These are phyloP conservation scores for Amanita fuliginea DNA, from an alignment of 768 basidiomycete species.

Conservation along the genomic window DNA sequence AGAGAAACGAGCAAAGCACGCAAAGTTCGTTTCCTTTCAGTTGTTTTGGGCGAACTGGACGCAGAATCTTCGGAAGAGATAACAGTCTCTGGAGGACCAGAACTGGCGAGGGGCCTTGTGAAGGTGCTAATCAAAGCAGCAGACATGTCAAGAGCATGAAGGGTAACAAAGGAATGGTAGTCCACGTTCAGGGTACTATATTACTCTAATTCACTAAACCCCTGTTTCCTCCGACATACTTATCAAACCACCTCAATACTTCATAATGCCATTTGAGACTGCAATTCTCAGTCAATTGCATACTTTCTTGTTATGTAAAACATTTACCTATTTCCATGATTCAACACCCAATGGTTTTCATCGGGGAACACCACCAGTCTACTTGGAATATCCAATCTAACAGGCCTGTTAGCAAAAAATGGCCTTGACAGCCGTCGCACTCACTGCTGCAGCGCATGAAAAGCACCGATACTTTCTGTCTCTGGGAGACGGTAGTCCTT, in stretches of 20 bases:
- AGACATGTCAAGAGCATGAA: slow-evolving; percentile 1
- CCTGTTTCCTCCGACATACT: slow-evolving; percentile 37
- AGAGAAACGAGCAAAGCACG: slow-evolving; percentile 1
- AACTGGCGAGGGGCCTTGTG: slow-evolving; percentile 1
- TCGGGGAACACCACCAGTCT: slow-evolving; percentile 78
- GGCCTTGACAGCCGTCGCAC: slow-evolving; percentile 15
- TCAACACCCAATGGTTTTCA: slow-evolving; percentile 89
- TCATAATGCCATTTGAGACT: slow-evolving; percentile 95
- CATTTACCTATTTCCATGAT: slow-evolving; percentile 62
- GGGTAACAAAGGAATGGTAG: neutral
- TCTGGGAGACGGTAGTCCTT: slow-evolving; percentile 86
- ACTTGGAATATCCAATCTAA: slow-evolving; percentile 59
- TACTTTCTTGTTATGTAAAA: neutral
- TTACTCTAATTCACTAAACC: neutral
- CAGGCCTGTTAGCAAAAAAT: neutral
- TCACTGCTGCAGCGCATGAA: slow-evolving; percentile 79
- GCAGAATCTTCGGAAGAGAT: neutral
- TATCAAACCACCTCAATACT: slow-evolving; percentile 83
- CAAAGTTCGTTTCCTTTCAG: neutral
- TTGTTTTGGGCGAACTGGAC: neutral
- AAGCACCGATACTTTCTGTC: slow-evolving; percentile 72
- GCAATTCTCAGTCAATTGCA: neutral
- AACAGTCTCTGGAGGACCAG: neutral
- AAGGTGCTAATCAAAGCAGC: slow-evolving; percentile 3
- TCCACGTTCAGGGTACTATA: neutral